phyloP scores from a whole-genome alignment of 2,329 filamentous ascomycete species.

The Sclerotinia subarctica region DNA sequence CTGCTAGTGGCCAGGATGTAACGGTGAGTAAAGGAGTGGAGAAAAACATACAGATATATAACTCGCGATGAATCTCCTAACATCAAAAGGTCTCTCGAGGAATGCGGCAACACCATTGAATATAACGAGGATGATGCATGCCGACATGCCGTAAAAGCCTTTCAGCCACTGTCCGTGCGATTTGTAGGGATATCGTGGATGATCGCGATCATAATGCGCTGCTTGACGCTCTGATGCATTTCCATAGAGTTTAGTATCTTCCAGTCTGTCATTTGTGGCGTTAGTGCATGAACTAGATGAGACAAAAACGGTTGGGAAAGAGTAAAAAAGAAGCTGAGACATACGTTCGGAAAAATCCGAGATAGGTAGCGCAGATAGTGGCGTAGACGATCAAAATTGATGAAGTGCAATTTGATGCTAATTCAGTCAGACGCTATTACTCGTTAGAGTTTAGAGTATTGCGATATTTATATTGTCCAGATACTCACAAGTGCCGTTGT shows the following conservation, averaged over 20 bases:
- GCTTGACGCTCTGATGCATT: conserved; percentile 42
- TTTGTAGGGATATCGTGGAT: conserved; percentile 42
- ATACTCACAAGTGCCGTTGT: conserved; percentile 39
- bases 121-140: conserved; percentile 39
- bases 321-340: conserved; percentile 4
- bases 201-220: conserved; percentile 40
- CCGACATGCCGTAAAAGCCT: conserved; percentile 39
- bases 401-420: conserved; percentile 42
- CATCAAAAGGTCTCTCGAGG: conserved; percentile 40
- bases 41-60: conserved; percentile 42
- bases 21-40: not conserved
- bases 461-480: not conserved
- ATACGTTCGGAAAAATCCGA: conserved; percentile 42
- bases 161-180: conserved; percentile 43
- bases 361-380: conserved; percentile 43
- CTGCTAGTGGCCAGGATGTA: no score
- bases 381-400: conserved; percentile 44
- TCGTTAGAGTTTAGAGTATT: conserved; percentile 17
- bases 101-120: conserved; percentile 42
- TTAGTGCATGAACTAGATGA: not conserved
- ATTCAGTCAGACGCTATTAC: conserved; percentile 40
- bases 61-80: conserved; percentile 41
- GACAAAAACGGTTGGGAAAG: not conserved
- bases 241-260: conserved; percentile 42
- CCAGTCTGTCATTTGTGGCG: conserved; percentile 34